phyloP scores from a whole-genome alignment of 1,284 basidiomycete species.

The Sanghuangporus baumii region DNA sequence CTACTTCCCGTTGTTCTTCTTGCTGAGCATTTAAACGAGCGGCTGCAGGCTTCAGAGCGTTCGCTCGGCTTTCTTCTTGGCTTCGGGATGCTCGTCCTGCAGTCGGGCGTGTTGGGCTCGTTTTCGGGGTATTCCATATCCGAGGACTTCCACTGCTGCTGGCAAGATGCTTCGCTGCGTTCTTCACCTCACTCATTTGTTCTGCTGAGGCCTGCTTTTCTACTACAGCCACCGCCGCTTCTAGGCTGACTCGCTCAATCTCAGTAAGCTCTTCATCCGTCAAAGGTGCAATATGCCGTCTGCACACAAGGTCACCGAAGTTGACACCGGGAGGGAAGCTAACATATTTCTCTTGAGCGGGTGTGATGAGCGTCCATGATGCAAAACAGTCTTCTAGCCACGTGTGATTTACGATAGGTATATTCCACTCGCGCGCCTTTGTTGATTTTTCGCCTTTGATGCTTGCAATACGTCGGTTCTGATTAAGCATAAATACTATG shows the following conservation, averaged over 20 bases:
- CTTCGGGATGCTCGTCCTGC: neutral
- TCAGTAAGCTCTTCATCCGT: constrained; percentile 28
- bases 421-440: constrained; percentile 74
- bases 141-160: constrained; percentile 10
- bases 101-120: neutral
- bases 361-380: constrained; percentile 65
- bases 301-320: constrained; percentile 54
- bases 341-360: constrained; percentile 59
- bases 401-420: constrained; percentile 81
- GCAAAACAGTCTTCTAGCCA: constrained; percentile 88
- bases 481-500: neutral
- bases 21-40: neutral
- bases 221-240: constrained; percentile 6
- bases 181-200: neutral
- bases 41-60: neutral
- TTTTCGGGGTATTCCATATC: neutral
- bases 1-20: neutral
- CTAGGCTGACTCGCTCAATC: constrained; percentile 19
- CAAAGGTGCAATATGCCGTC: constrained; percentile 39
- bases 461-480: constrained; percentile 31
- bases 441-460: constrained; percentile 65
- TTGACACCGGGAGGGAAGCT: constrained; percentile 62
- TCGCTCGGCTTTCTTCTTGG: neutral
- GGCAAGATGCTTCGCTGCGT: constrained; percentile 9
- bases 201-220: constrained; percentile 2